Evolutionary conservation across 1,139 yeast genomes (phyloP).

Genomic region (Candida labiduridarum): DNA sequence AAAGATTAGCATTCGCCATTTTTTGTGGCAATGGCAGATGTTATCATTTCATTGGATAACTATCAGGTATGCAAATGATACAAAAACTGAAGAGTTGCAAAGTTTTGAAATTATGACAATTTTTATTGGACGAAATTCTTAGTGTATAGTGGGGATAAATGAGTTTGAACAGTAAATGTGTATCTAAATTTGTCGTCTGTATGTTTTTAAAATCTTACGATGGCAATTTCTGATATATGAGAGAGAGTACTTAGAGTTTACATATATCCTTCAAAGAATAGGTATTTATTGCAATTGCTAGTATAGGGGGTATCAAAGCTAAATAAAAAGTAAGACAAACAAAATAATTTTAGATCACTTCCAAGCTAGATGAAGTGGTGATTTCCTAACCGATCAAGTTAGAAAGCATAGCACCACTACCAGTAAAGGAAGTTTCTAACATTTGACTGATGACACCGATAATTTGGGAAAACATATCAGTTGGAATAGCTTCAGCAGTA

Average conservation of each 20-base stretch:
- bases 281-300: neutral
- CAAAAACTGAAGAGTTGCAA: no score
- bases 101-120: no score
- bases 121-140: no score
- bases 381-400: conserved; percentile 1
- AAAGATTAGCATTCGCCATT: neutral
- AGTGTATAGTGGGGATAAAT: no score
- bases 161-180: no score
- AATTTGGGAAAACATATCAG: neutral
- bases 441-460: neutral
- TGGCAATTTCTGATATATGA: no score
- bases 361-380: neutral
- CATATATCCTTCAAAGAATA: neutral
- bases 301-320: neutral
- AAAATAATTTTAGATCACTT: neutral
- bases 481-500: neutral
- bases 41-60: neutral
- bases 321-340: neutral
- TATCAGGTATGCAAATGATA: no score
- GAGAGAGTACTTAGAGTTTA: neutral
- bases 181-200: no score
- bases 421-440: neutral
- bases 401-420: neutral
- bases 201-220: no score
- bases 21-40: neutral